phyloP scores from a whole-genome alignment of 345 rosid genomes.

The Populus pruinosa region DNA sequence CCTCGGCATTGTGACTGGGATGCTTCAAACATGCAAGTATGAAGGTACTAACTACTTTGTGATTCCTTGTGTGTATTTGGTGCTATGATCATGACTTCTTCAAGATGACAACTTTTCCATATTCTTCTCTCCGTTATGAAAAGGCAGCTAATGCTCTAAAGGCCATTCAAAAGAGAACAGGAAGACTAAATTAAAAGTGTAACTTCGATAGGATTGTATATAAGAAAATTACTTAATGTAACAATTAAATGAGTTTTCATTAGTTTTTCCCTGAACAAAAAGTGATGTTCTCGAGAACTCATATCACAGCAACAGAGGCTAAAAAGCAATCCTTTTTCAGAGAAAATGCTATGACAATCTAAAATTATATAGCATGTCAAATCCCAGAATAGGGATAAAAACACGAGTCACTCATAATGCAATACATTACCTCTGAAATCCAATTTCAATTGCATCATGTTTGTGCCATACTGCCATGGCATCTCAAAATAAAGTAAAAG shows the following conservation, averaged over 20 bases:
- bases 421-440: neutral
- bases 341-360: neutral
- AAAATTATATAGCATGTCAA: neutral
- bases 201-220: neutral
- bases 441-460: neutral
- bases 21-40: neutral
- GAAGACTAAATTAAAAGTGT: neutral
- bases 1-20: neutral
- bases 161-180: neutral
- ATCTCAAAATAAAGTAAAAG: neutral
- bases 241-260: neutral
- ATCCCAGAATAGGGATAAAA: neutral
- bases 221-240: neutral
- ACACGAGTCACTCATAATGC: neutral
- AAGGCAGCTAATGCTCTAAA: neutral
- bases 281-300: neutral
- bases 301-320: neutral
- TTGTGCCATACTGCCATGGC: neutral
- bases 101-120: neutral
- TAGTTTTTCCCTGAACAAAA: neutral
- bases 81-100: neutral
- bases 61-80: neutral
- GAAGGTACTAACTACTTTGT: neutral
- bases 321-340: neutral
- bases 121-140: neutral